Percentiles rank a stretch among this genome's conserved stretches.
Evolutionary conservation across 495 filamentous ascomycete species (phyloP).

Genomic region (Lasiosphaeris hirsuta): DNA sequence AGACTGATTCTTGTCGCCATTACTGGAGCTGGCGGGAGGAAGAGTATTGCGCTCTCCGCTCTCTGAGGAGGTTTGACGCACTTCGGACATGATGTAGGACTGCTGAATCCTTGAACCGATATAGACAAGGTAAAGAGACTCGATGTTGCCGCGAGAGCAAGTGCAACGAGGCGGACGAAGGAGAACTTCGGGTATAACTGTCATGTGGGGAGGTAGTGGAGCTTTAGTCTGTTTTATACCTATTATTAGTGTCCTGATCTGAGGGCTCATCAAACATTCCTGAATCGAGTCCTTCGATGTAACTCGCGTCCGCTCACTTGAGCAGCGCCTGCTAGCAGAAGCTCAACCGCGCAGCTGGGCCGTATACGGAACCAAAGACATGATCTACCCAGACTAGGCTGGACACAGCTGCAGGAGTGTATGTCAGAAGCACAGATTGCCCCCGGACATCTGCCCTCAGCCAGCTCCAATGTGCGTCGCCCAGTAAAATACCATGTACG

Average conservation of each 20-base stretch:
- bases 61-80: too few relatives aligned
- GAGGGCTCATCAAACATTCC: background rate
- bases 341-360: conserved; percentile 6
- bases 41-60: background rate
- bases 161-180: conserved; percentile 4
- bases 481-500: too few relatives aligned
- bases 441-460: too few relatives aligned
- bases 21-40: background rate
- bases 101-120: conserved; percentile 2
- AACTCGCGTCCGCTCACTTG: conserved; percentile 6
- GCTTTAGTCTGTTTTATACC: conserved; percentile 1
- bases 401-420: too few relatives aligned
- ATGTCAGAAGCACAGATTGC: too few relatives aligned
- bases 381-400: background rate
- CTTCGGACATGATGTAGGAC: conserved; percentile 7
- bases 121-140: conserved; percentile 3
- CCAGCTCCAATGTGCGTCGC: too few relatives aligned
- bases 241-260: background rate
- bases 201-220: conserved; percentile 3
- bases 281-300: conserved; percentile 3
- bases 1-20: conserved; percentile 4
- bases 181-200: too few relatives aligned
- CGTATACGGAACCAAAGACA: conserved; percentile 4
- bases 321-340: background rate
- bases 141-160: conserved; percentile 2